Evolutionary conservation across 768 basidiomycete species (phyloP).

Genomic region (Nidularia sp.): DNA sequence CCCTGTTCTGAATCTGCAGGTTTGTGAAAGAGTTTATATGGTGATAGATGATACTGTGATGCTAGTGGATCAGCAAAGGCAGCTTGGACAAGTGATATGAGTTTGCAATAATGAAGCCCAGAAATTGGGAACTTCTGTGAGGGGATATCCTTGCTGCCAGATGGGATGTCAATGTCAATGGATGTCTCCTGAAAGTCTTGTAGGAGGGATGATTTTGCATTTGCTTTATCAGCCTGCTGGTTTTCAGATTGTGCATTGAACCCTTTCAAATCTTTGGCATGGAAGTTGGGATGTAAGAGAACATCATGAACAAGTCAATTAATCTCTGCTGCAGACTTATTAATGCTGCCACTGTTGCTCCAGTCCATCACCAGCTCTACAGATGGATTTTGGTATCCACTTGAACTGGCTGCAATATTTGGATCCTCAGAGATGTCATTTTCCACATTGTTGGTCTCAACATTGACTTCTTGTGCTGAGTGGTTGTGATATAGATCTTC

Average conservation of each 20-base stretch:
- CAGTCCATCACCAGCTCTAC: conserved; percentile 16
- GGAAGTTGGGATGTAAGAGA: conserved; percentile 8
- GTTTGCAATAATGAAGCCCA: conserved; percentile 14
- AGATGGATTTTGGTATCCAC: neutral
- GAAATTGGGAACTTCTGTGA: conserved; percentile 12
- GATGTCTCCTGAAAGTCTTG: conserved; percentile 4
- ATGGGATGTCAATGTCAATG: conserved; percentile 19
- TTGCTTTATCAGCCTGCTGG: conserved; percentile 6
- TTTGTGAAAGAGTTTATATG: conserved; percentile 18
- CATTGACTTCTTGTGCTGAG: neutral
- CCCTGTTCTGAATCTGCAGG: conserved; percentile 6
- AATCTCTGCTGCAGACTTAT: conserved; percentile 9
- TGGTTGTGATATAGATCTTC: conserved; percentile 7
- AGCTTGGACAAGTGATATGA: conserved; percentile 17
- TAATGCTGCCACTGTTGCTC: conserved; percentile 10
- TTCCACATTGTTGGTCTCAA: neutral
- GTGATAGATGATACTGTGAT: conserved; percentile 18
- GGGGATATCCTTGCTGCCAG: conserved; percentile 10
- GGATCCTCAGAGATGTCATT: neutral
- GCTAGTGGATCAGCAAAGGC: conserved; percentile 16
- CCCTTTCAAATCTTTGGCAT: conserved; percentile 2
- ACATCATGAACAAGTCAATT: conserved; percentile 8
- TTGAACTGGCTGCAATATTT: neutral
- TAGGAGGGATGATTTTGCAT: conserved; percentile 1
- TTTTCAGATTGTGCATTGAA: conserved; percentile 6